Conservation (phyloP, 106 monocot genomes). For the Amphibolis antarctica region DNA sequence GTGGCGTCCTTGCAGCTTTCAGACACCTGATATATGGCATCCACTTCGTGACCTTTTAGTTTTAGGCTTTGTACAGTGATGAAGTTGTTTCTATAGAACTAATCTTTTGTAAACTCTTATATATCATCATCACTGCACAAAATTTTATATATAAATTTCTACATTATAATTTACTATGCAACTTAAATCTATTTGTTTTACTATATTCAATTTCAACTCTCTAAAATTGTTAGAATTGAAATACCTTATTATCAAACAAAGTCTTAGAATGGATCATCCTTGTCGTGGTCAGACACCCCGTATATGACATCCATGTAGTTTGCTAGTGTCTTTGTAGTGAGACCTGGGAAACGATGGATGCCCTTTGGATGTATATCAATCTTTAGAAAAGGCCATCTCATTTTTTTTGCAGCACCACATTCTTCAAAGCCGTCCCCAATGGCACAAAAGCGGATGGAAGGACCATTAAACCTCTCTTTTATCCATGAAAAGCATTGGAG, state of each 20-base stretch:
- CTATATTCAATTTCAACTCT: no score
- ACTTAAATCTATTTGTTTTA: no score
- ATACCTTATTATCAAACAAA: no score
- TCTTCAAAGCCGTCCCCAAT: slow-evolving; percentile 91
- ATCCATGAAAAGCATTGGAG: slow-evolving; percentile 79
- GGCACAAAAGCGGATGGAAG: slow-evolving; percentile 60
- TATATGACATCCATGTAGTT: slow-evolving; percentile 59
- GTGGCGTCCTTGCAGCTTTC: no score
- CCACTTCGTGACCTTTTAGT: no score
- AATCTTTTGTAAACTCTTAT: no score
- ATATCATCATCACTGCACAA: background rate
- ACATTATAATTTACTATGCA: no score
- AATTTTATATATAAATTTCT: no score
- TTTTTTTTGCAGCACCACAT: slow-evolving; percentile 56
- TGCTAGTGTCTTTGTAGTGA: slow-evolving; percentile 36
- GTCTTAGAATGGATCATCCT: background rate
- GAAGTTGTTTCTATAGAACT: no score
- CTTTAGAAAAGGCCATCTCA: slow-evolving; percentile 79
- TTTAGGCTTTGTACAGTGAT: no score
- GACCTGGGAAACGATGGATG: slow-evolving; percentile 60
- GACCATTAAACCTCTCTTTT: slow-evolving; percentile 43
- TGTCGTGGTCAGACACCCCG: slow-evolving; percentile 14
- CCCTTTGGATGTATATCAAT: slow-evolving; percentile 49
- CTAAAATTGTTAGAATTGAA: no score
- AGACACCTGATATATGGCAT: slow-evolving; percentile 39